Evolutionary conservation across 192 early-diverging fungal genomes (phyloP), one percentile per base, ranked within the genome.

Genomic region (Coemansia sp.): DNA sequence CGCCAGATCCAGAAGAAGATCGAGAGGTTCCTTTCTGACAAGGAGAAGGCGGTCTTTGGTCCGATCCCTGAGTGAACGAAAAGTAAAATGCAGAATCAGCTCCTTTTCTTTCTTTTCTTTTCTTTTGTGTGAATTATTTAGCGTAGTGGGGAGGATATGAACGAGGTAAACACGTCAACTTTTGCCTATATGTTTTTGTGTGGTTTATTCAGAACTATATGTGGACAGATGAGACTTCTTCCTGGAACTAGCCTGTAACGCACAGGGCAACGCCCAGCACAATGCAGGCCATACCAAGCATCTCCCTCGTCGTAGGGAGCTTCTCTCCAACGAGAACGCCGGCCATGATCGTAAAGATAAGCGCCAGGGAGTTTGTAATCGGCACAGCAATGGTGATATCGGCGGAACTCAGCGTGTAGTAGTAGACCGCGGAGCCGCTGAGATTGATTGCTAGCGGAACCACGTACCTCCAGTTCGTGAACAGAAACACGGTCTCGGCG

Each of bases 331-430:
- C 62, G 5, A 92, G 73, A 8, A 86, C 79, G 14, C 94, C 94
- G 1, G 92, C 89, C 19, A 97, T 64, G 37, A 90, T 77, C 0
- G 95, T 97, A 60, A 96, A 91, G 25, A 92, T 89, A 68, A 97
- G 90, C 0, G 95, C 92, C 32, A 98, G 81, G 50, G 93, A 91
- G 76, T 95, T 96, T 51, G 95, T 92, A 19, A 97, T 94, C 0
- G 95, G 95, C 13, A 97, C 93, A 4, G 94, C 94, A 25, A 95
- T 79, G 19, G 95, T 95, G 14, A 99, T 86, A 64, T 97, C 95
- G 71, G 80, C 80, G 0, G 76, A 64, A 45, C 94, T 91, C 42
- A 99, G 79, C 0, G 95, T 94, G 75, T 94, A 91, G 76, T 99
- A 99, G 79, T 95, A 99, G 48, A 95, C 91, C 2, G 88, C 85